Evolutionary conservation across 148 eudicot genomes (phyloP).

Genomic region (Hydrangea macrophylla): DNA sequence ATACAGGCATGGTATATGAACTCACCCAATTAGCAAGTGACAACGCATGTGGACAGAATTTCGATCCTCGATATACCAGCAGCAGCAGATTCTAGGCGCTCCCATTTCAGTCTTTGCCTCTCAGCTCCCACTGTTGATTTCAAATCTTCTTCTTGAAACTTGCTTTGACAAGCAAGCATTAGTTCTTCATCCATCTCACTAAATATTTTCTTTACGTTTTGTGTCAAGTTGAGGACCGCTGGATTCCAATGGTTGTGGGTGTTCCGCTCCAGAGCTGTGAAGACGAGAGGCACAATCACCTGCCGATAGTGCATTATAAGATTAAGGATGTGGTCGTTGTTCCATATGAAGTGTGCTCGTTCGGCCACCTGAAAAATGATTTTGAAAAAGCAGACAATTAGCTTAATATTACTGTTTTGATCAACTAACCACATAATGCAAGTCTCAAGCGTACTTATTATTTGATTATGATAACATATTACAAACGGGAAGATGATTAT

Average conservation of each 20-base stretch:
- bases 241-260: conserved; percentile 44
- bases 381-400: conserved; percentile 5
- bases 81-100: conserved; percentile 35
- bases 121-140: conserved; percentile 26
- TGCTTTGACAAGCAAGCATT: conserved; percentile 29
- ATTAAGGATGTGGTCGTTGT: conserved; percentile 45
- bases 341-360: conserved; percentile 41
- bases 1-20: no score
- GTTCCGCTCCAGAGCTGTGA: conserved; percentile 36
- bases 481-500: no score
- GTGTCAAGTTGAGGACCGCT: conserved; percentile 43
- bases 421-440: not conserved
- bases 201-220: conserved; percentile 41
- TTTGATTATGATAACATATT: not conserved
- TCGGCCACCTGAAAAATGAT: conserved; percentile 45
- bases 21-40: conserved; percentile 21
- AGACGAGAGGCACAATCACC: conserved; percentile 40
- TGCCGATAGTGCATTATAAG: conserved; percentile 42
- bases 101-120: conserved; percentile 40
- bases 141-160: conserved; percentile 33
- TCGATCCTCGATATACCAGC: conserved; percentile 9
- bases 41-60: conserved; percentile 26
- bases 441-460: conserved; percentile 1
- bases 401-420: not conserved
- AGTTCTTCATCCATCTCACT: conserved; percentile 42